Evolutionary conservation across 805 yeast species (phyloP), one percentile per base, ranked within the genome.

Genomic region (Candida peoriensis): DNA sequence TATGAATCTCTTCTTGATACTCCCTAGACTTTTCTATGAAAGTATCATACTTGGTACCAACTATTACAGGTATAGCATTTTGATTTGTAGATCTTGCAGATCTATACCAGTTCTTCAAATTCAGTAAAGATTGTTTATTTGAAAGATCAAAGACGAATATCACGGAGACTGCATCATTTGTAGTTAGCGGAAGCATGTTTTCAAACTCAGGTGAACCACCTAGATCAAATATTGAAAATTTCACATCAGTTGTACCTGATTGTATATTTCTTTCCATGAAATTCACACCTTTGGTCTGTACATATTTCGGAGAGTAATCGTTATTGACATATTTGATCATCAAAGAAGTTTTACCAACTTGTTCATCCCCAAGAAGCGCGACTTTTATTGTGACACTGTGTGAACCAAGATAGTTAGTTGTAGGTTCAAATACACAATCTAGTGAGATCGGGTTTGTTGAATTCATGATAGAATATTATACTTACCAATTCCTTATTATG

Each of bases 321-420:
- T 94, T 94, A 54, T 90, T 96, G n/a, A 90, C 96, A 55, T 89
- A 90, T 55, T 90, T 88, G 17, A 89, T 96, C 97, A 90, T 89
- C 39, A 90, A 63, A 6, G 97, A 86, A 1, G 98, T 90, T 54
- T 90, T 90, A 5, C 98, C 98, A 6, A 89, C 88, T 52, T 87
- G 94, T 2, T 96, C 94, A 59, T 90, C 97, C 6, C 98, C 98
- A 32, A 90, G 76, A 30, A 90, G 74, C 3, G 97, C 97, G 14
- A 90, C 88, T 51, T 90, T 93, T 31, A 90, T 63, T 2, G 85
- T 76, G 20, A 80, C 83, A 7, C 58, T 53, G 30, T 9, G 8
- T n/a, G 14, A 18, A 10, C 2, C 10, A 11, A 15, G 24, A 13
- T 22, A 18, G 14, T 15, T 28, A 17, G 20, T 17, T 42, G 35